Evolutionary conservation across 73 alveolate species (phyloP).

Genomic region (Durusdinium trenchii): DNA sequence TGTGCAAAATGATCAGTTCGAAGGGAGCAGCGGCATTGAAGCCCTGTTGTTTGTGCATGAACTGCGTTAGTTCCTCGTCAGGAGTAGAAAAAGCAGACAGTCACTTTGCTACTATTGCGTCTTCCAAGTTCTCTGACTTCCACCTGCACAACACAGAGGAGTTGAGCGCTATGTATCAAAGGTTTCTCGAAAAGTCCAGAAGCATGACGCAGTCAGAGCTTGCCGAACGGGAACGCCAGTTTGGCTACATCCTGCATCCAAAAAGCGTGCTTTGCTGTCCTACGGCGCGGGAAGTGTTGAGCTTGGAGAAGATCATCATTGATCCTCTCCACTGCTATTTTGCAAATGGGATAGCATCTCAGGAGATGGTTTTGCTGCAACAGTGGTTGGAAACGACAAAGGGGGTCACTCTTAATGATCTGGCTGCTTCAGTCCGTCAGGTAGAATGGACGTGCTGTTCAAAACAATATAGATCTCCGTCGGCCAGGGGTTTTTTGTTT

Average conservation of each 20-base stretch:
- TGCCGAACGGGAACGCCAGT: background rate
- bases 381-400: background rate
- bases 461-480: background rate
- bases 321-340: background rate
- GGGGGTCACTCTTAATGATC: background rate
- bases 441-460: background rate
- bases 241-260: background rate
- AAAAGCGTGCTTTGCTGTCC: background rate
- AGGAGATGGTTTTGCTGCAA: background rate
- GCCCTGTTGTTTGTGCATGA: background rate
- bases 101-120: background rate
- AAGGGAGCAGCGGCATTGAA: background rate
- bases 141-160: background rate
- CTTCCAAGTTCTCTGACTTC: background rate
- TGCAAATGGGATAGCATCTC: background rate
- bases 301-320: background rate
- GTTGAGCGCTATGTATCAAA: background rate
- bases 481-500: background rate
- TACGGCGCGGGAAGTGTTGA: background rate
- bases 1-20: background rate
- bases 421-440: background rate
- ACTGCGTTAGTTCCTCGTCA: background rate
- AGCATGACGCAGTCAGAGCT: background rate
- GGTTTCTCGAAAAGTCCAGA: background rate
- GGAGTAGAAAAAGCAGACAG: background rate